phyloP scores from a whole-genome alignment of 139 green algal species.

The Picochlorum sp. region DNA sequence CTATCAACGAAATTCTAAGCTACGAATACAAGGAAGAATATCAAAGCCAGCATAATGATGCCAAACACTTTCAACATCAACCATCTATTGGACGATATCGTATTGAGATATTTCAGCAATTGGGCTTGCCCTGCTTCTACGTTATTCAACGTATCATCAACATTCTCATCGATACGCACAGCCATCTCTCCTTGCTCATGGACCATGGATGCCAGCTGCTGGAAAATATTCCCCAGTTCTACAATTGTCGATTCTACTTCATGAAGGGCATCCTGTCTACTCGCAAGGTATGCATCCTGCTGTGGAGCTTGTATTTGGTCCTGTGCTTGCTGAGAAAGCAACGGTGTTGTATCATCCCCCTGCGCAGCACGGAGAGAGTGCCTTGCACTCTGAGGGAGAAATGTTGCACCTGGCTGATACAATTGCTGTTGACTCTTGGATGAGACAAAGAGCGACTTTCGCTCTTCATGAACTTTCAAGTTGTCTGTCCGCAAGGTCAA shows the following conservation, averaged over 20 bases:
- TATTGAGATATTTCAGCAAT: conserved; percentile 94
- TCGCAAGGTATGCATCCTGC: conserved; percentile 52
- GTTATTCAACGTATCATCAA: conserved; percentile 89
- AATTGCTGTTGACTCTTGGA: conserved; percentile 10
- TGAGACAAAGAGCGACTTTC: conserved; percentile 76
- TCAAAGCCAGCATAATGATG: conserved; percentile 66
- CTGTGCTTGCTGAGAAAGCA: conserved; percentile 25
- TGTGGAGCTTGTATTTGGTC: conserved; percentile 39
- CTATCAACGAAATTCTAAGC: conserved; percentile 1
- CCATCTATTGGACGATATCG: conserved; percentile 85
- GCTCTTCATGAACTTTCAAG: conserved; percentile 69
- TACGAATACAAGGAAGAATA: conserved; percentile 80
- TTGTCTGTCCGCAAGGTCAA: conserved; percentile 87
- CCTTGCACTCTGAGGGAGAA: conserved; percentile 10
- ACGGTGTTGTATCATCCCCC: conserved; percentile 7
- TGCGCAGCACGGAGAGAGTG: conserved; percentile 13
- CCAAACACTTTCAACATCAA: conserved; percentile 78
- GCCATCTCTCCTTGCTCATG: conserved; percentile 85
- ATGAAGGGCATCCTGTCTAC: conserved; percentile 71
- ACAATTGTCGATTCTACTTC: conserved; percentile 94
- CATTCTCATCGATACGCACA: conserved; percentile 94
- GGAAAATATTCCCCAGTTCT: conserved; percentile 97
- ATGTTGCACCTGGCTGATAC: conserved; percentile 24
- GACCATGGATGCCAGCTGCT: conserved; percentile 91
- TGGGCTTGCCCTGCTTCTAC: conserved; percentile 91